Percentiles rank a stretch among this genome's conserved stretches.
Conservation (phyloP, 2,329 filamentous ascomycete species). For the Rutstroemia sp. region DNA sequence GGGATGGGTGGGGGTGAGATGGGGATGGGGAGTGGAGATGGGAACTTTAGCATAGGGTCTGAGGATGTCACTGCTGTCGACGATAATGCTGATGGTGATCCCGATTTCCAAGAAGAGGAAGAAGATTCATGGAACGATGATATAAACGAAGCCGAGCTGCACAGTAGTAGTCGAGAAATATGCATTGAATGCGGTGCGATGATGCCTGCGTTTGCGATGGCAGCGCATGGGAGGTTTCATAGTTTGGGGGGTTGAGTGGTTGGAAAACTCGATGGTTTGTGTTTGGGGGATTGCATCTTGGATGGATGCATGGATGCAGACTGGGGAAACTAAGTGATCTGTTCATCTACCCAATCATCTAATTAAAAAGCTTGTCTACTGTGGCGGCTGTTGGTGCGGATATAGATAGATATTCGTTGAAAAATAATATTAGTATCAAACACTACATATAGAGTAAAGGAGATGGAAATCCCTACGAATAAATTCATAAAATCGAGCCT, state of each 20-base stretch:
- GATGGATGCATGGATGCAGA: no score
- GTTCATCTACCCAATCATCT: no score
- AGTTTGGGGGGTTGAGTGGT: conserved; percentile 12
- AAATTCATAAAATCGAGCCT: no score
- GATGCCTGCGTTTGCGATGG: conserved; percentile 42
- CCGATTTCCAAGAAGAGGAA: conserved; percentile 15
- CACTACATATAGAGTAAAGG: no score
- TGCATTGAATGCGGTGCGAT: conserved; percentile 37
- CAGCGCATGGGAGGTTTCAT: conserved; percentile 43
- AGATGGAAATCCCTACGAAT: no score
- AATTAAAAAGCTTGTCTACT: no score
- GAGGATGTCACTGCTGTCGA: conserved; percentile 16
- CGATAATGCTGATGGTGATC: no score
- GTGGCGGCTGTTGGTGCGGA: no score
- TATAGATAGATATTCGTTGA: no score
- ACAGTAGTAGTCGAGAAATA: conserved; percentile 21
- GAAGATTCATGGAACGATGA: conserved; percentile 23
- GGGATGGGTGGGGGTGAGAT: neutral
- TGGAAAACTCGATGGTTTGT: neutral
- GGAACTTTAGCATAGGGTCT: conserved; percentile 14
- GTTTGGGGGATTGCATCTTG: no score
- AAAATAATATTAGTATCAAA: no score
- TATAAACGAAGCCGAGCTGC: conserved; percentile 16
- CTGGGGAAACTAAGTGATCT: no score
- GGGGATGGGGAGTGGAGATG: conserved; percentile 14